Evolutionary conservation across 1,284 basidiomycete genomes (phyloP).

Genomic region (Melampsora americana): DNA sequence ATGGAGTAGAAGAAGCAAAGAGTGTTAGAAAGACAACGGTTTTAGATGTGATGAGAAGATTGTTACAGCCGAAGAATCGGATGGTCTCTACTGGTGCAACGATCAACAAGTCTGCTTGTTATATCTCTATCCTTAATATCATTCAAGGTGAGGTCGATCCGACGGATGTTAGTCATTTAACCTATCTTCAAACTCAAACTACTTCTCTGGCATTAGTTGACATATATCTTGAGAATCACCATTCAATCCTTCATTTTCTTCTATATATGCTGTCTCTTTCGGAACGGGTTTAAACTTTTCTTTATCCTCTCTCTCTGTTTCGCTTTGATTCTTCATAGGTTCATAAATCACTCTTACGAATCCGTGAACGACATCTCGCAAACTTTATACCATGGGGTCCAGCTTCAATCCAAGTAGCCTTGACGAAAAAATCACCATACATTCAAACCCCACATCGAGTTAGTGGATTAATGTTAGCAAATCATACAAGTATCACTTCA

Average conservation of each 20-base stretch:
- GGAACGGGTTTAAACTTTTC: neutral
- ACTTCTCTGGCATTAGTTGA: neutral
- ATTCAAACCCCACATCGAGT: constrained; percentile 79
- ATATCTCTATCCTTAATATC: constrained; percentile 97
- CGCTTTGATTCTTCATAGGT: constrained; percentile 60
- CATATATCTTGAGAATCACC: neutral
- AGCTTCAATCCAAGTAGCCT: constrained; percentile 93
- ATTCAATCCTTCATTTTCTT: neutral
- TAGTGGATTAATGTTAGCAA: constrained; percentile 96
- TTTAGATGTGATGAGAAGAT: constrained; percentile 94
- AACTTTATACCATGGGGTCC: constrained; percentile 99
- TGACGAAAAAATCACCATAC: constrained; percentile 87
- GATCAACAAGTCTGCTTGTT: constrained; percentile 84
- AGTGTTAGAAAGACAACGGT: constrained; percentile 88
- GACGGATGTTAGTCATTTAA: constrained; percentile 69
- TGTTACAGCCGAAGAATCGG: constrained; percentile 96
- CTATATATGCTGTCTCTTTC: neutral
- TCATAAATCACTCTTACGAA: constrained; percentile 92
- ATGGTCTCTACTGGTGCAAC: constrained; percentile 81
- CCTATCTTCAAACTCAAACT: neutral
- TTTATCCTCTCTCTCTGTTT: neutral
- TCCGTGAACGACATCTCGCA: constrained; percentile 91
- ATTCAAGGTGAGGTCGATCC: constrained; percentile 98
- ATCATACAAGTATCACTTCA: constrained; percentile 94
- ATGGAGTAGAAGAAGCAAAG: constrained; percentile 63